Base-by-base conservation (phyloP, 169 alveolate species). In the Plasmodium inui region DNA sequence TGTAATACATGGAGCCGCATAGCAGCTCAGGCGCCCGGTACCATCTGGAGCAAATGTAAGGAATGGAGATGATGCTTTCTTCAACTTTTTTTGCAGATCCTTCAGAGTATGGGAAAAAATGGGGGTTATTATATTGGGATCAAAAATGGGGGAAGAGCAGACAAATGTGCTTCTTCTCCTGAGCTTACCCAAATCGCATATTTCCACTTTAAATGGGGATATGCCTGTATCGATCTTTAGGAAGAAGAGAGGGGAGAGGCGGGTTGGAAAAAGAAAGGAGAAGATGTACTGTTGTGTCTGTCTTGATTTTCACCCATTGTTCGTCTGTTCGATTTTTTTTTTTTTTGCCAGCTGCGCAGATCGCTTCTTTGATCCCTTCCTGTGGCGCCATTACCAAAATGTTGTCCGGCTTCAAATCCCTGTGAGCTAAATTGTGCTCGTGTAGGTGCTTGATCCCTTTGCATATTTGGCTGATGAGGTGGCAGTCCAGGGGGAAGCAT, bases 341-440 rank as follows among this genome's bases (percentile, higher is more conserved):
- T 61, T 26, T 67, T 28, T 67, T 19, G 30, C 6, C 30, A 26
- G n/a, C 39, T 26, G 41, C 19, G 30, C 37, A 0, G 76, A 9
- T 26, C 39, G 19, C 76, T 6, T 6, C 12, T 26, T 10, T 19
- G n/a, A 67, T 26, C 14, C 17, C 14, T n/a, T 12, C 30, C 30
- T 34, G 46, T 26, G 41, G 26, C 39, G 67, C 39, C 81, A 88
- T 55, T 57, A 96, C 97, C 91, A 96, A 85, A 22, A 96, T 84
- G 73, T 96, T 96, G 90, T 96, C 97, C 72, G 97, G 97, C 79
- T 96, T 96, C 76, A 96, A 84, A 72, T 96, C 97, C 28, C 97
- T 82, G 93, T 96, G 97, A 14, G 96, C 96, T 39, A 96, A 81
- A 50, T 95, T 95, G 46, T 96, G 53, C 22, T 83, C 94, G 34